phyloP scores from a whole-genome alignment of 139 green algal genomes.

The Choricystis sp. region DNA sequence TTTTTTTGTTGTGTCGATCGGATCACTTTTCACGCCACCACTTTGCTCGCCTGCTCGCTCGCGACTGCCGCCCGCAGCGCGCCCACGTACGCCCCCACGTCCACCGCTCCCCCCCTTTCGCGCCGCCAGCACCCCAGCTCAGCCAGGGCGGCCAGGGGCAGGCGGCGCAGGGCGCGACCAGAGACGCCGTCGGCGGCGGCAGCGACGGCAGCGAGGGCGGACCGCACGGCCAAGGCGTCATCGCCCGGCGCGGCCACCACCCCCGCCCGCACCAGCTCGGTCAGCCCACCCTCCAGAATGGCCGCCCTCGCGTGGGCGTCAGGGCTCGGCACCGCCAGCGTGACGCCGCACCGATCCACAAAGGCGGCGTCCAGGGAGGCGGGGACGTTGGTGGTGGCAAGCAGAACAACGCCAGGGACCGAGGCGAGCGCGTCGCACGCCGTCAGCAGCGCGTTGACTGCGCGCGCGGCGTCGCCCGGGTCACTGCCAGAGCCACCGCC shows the following conservation, averaged over 20 bases:
- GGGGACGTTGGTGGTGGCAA: not conserved
- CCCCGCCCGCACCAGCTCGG: not conserved
- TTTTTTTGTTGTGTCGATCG: too few relatives aligned
- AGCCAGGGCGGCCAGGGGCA: not conserved
- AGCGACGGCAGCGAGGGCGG: not conserved
- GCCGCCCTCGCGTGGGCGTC: not conserved
- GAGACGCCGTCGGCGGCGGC: not conserved
- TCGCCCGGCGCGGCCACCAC: not conserved
- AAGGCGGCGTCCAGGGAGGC: not conserved
- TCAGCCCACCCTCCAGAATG: not conserved
- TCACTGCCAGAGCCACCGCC: conserved; percentile 52
- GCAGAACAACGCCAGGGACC: not conserved
- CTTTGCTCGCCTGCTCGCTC: too few relatives aligned
- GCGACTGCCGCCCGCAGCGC: not conserved
- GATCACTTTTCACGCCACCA: too few relatives aligned
- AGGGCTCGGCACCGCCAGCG: not conserved
- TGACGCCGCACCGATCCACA: not conserved
- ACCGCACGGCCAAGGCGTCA: not conserved
- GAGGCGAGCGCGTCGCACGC: not conserved
- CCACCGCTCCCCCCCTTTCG: not conserved
- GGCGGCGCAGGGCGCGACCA: not conserved
- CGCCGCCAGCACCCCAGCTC: not conserved
- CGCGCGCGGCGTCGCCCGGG: conserved; percentile 77
- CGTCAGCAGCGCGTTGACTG: conserved; percentile 93
- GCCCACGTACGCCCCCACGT: not conserved